Evolutionary conservation across 2,329 filamentous ascomycete species (phyloP).

Genomic region (Ascochyta koolunga): DNA sequence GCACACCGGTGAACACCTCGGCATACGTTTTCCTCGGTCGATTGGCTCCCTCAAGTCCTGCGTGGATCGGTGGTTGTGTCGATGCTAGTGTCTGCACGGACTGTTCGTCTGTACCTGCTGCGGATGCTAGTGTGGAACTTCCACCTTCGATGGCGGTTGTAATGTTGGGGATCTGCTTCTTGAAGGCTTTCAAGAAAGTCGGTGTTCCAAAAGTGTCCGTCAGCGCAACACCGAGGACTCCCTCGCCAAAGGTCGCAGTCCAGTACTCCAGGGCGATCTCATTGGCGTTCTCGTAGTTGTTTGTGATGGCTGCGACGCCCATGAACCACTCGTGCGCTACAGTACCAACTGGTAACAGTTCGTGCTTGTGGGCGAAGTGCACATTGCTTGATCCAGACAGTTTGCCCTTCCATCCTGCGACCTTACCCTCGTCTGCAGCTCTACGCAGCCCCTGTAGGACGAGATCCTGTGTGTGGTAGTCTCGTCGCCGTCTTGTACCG

Average conservation of each 20-base stretch:
- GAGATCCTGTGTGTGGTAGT: constrained; percentile 93
- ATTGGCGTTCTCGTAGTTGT: constrained; percentile 83
- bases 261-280: constrained; percentile 85
- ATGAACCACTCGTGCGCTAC: constrained; percentile 99
- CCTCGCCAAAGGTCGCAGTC: constrained; percentile 88
- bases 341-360: constrained; percentile 83
- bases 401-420: constrained; percentile 70
- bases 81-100: constrained; percentile 45
- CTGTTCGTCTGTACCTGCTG: constrained; percentile 50
- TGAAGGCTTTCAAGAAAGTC: constrained; percentile 85
- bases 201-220: constrained; percentile 97
- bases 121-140: constrained; percentile 49
- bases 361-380: constrained; percentile 93
- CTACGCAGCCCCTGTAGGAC: constrained; percentile 86
- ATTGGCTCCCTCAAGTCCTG: constrained; percentile 48
- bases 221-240: constrained; percentile 81
- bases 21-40: constrained; percentile 70
- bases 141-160: constrained; percentile 51
- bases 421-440: constrained; percentile 73
- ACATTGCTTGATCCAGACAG: constrained; percentile 94
- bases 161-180: constrained; percentile 63
- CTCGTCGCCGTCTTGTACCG: constrained; percentile 83
- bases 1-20: constrained; percentile 79
- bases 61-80: constrained; percentile 53
- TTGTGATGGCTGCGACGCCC: constrained; percentile 90